Base-by-base conservation (phyloP, 2,329 filamentous ascomycete genomes). In the Penicillium sp. region DNA sequence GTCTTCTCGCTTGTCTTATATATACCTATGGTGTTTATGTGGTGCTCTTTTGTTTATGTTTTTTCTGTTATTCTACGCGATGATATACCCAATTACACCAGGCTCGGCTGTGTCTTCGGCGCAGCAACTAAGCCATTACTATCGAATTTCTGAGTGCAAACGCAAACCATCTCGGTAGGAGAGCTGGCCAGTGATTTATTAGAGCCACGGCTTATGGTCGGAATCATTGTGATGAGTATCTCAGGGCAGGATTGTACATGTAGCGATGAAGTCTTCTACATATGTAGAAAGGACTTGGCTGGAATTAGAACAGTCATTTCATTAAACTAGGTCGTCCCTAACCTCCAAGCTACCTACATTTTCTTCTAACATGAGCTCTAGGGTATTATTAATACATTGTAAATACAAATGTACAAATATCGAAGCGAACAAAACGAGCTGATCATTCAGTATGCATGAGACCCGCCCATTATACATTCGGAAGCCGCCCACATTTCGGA, bases 391-490 rank as follows among this genome's bases (percentile, higher is more conserved):
- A 53, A 47, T 53, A 14, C 26, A 53, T 53, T 53, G 37, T 56
- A 29, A 55, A 22, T 11, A 56, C 26, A 48, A 53, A 42, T 40
- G 35, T 37, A 57, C 45, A 55, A 43, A 59, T 55, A 38, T 40
- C 53, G 46, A 55, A 53, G 39, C 32, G 43, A 49, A 57, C 26
- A 48, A 52, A 53, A 43, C 26, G 40, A 56, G 48, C 48, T 47
- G 24, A 39, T 56, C 53, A 42, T 51, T 45, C 40, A 56, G 49
- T 29, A 46, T 56, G 48, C 40, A 54, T 60, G 55, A 60, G 52
- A 54, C 60, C 60, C 47, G 55, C 60, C 58, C 59, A 59, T 57
- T 44, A 32, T 61, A 57, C 49, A 58, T 56, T 46, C 40, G 38
- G 35, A 49, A 58, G 50, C 42, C 43, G 51, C 49, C 57, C 50